Evolutionary conservation across 768 basidiomycete genomes (phyloP).

Genomic region (Suillus luteus): DNA sequence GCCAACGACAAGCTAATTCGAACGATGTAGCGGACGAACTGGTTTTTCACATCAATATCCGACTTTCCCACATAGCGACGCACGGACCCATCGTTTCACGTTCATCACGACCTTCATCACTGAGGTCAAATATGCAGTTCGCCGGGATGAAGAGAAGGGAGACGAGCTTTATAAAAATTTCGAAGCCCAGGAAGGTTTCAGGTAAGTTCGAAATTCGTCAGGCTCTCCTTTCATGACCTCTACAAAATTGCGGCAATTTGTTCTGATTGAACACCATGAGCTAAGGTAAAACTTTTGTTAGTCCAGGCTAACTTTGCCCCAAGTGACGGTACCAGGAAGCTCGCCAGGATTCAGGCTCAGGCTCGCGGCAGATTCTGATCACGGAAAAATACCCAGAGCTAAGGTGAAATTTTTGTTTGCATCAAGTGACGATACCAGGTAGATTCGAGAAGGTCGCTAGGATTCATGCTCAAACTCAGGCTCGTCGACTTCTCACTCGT

Average conservation of each 20-base stretch:
- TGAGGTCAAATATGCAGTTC: neutral
- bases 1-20: conserved; percentile 7
- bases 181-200: neutral
- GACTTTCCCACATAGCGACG: conserved; percentile 10
- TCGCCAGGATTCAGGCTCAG: neutral
- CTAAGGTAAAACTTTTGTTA: neutral
- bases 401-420: neutral
- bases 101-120: neutral
- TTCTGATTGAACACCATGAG: neutral
- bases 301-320: neutral
- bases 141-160: neutral
- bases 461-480: neutral
- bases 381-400: neutral
- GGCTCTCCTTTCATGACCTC: neutral
- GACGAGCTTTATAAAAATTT: neutral
- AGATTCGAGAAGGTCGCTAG: neutral
- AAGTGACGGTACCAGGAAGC: neutral
- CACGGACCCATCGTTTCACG: conserved; percentile 4
- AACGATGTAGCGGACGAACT: neutral
- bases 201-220: neutral
- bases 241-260: neutral
- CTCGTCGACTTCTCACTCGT: neutral
- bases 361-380: neutral
- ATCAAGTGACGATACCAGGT: neutral
- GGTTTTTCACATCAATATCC: conserved; percentile 8